Conservation (phyloP, 2,329 filamentous ascomycete species). For the Verticillium nonalfalfae region DNA sequence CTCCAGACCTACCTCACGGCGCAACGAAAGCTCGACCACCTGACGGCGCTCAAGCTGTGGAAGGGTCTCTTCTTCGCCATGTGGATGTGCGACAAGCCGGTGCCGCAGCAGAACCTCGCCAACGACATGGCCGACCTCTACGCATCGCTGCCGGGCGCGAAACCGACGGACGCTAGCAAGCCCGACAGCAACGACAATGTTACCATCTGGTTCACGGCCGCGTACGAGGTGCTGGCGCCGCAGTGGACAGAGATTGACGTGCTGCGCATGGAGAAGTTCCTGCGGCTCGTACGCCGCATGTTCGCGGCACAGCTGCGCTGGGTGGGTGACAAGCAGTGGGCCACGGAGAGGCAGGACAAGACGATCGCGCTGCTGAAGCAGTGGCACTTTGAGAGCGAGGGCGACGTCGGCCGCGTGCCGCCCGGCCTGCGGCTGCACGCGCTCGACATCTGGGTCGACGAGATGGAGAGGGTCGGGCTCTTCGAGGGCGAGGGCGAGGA, state of each 20-base stretch:
- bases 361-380: constrained; percentile 28
- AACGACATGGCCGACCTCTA: constrained; percentile 65
- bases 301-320: constrained; percentile 62
- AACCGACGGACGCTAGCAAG: not conserved
- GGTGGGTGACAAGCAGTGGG: constrained; percentile 22
- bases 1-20: constrained; percentile 72
- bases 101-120: constrained; percentile 81
- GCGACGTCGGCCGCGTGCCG: constrained; percentile 52
- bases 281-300: constrained; percentile 75
- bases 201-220: constrained; percentile 10
- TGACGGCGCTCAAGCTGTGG: constrained; percentile 85
- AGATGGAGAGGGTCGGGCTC: constrained; percentile 66
- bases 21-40: constrained; percentile 49
- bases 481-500: constrained; percentile 27
- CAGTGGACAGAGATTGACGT: constrained; percentile 70
- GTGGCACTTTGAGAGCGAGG: constrained; percentile 33
- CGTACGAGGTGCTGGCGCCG: constrained; percentile 56
- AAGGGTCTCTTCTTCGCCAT: constrained; percentile 90
- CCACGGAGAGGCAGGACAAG: constrained; percentile 24
- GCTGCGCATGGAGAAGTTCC: constrained; percentile 84
- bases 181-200: constrained; percentile 7
- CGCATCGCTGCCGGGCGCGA: constrained; percentile 1
- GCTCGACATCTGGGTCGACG: constrained; percentile 87
- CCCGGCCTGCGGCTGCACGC: constrained; percentile 83
- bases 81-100: constrained; percentile 88